Base-by-base conservation (phyloP, 2,329 filamentous ascomycete species). In the Neocucurbitaria cava region DNA sequence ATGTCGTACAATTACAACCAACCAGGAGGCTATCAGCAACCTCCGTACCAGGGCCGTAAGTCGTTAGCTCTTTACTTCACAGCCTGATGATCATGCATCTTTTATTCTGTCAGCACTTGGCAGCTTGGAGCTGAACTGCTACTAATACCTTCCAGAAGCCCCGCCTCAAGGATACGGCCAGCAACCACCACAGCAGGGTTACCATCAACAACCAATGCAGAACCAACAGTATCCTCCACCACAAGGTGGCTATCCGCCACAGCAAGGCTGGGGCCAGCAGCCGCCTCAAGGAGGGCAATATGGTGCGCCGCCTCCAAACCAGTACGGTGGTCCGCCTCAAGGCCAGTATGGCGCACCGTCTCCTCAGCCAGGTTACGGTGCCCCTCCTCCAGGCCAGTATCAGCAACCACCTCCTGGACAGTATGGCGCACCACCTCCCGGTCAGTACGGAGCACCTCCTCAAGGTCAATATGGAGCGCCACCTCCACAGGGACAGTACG, bases 221-320 rank as follows among this genome's bases (percentile, higher is more conserved):
- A 66, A 72, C 15, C 64, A 75, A 53, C 62, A 68, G 24, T 66
- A 65, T 47, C 65, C 59, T 41, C 59, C 61, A 23, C 47, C 28
- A 3, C 62, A 64, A 13, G 52, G 58, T 20, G 61, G 62, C 41
- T 77, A 78, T 52, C 73, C 66, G 45, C 73, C 62, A 38, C 68
- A 70, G 57, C 66, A 70, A 47, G 60, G 64, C 24, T 69, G 65
- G 51, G 65, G 65, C 13, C 66, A 66, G 46, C 58, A 46, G 17
- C 64, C 57, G 10, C 53, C 61, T 5, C 62, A 50, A 24, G 54
- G 56, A 24, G 54, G 56, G 5, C 64, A 68, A 36, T 77, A 78
- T 52, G 75, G 75, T 35, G 72, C 74, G 18, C 76, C 77, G 21
- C 72, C 66, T 38, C 73, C 65, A 42, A 63, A 64, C 33, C 61